Conservation (phyloP, 2,329 filamentous ascomycete species). For the Parasarocladium wereldwijsianum region DNA sequence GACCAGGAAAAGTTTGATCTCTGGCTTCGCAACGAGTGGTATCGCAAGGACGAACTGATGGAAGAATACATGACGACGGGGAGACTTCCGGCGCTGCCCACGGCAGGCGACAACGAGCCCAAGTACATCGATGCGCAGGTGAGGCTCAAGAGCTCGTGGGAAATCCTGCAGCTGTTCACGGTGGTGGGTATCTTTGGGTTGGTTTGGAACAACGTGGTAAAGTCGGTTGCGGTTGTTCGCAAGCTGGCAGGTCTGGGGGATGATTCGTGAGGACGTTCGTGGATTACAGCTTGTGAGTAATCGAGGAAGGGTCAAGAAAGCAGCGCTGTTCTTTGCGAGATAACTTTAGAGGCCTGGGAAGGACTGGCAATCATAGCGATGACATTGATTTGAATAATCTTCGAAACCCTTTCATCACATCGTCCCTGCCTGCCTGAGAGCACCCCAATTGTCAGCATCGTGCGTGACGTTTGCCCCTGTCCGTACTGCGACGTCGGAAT, state of each 20-base stretch:
- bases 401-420: too few relatives aligned
- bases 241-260: too few relatives aligned
- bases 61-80: slow-evolving; percentile 69
- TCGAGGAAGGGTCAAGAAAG: too few relatives aligned
- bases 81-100: slow-evolving; percentile 59
- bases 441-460: too few relatives aligned
- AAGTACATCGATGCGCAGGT: slow-evolving; percentile 44
- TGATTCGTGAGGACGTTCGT: neutral
- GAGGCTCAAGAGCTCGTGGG: slow-evolving; percentile 35
- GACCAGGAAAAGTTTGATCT: slow-evolving; percentile 59
- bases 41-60: slow-evolving; percentile 80
- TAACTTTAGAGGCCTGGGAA: too few relatives aligned
- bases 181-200: slow-evolving; percentile 30
- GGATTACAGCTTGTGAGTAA: too few relatives aligned
- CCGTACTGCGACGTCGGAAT: too few relatives aligned
- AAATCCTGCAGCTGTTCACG: slow-evolving; percentile 39
- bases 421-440: too few relatives aligned
- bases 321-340: too few relatives aligned
- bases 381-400: too few relatives aligned
- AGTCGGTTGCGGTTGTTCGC: slow-evolving; percentile 13
- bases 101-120: slow-evolving; percentile 24
- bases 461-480: too few relatives aligned
- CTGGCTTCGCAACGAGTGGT: slow-evolving; percentile 80
- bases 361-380: too few relatives aligned
- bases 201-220: slow-evolving; percentile 23